These are phyloP conservation scores for Erodium moschatum DNA, from an alignment of 441 rosid species.

Conservation along the genomic window DNA sequence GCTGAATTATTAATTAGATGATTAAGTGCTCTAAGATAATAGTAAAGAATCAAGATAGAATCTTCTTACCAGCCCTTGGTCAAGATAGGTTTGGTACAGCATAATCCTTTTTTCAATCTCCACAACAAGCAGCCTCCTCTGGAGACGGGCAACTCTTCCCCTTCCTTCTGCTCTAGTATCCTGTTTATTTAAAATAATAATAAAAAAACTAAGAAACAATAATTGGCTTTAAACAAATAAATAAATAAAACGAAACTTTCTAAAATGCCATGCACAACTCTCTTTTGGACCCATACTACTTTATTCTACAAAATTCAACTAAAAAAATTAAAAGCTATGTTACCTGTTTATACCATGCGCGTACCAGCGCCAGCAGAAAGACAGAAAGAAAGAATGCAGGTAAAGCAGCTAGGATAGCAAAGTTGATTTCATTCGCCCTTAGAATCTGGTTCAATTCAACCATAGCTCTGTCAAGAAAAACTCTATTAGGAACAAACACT, in stretches of 20 bases:
- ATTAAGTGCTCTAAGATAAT: neutral
- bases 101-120: constrained; percentile 77
- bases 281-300: constrained; percentile 12
- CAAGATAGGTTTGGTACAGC: constrained; percentile 61
- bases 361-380: constrained; percentile 47
- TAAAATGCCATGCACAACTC: neutral
- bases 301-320: constrained; percentile 10
- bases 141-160: constrained; percentile 75
- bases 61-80: constrained; percentile 68
- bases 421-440: constrained; percentile 94
- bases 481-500: constrained; percentile 20
- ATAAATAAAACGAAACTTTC: neutral
- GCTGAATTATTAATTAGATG: neutral
- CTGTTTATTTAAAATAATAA: constrained; percentile 26
- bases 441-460: constrained; percentile 94
- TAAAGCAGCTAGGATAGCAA: constrained; percentile 87
- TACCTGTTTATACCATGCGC: constrained; percentile 77
- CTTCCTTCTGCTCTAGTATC: constrained; percentile 86
- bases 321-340: neutral
- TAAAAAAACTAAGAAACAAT: neutral
- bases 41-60: neutral
- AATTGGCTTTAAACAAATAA: neutral
- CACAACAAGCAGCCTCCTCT: constrained; percentile 72
- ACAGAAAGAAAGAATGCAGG: constrained; percentile 79
- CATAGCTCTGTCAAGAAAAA: constrained; percentile 62